Evolutionary conservation across 768 basidiomycete genomes (phyloP).

Genomic region (Rhodotorula sphaerocarpa): DNA sequence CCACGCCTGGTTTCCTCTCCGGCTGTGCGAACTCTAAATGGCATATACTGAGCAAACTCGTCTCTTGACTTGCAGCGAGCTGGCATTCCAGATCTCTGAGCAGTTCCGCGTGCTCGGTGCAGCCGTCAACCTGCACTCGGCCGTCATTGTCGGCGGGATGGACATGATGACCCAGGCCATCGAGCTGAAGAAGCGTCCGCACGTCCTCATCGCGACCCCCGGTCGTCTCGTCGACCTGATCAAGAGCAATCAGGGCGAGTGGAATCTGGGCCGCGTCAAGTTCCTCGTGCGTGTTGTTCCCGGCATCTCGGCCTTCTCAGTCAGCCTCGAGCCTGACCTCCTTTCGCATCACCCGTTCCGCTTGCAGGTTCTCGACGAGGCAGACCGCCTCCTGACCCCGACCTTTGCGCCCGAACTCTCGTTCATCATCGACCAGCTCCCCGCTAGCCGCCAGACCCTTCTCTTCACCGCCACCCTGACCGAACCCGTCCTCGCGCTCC

Average conservation of each 20-base stretch:
- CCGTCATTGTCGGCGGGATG: slow-evolving; percentile 94
- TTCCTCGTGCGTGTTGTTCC: slow-evolving; percentile 58
- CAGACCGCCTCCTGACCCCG: slow-evolving; percentile 78
- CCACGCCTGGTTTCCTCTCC: background rate
- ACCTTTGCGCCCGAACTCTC: slow-evolving; percentile 81
- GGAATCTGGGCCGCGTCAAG: slow-evolving; percentile 74
- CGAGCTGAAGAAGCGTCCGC: slow-evolving; percentile 74
- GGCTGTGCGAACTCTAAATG: background rate
- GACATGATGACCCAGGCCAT: slow-evolving; percentile 92
- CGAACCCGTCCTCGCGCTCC: slow-evolving; percentile 69
- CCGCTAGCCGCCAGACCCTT: slow-evolving; percentile 84
- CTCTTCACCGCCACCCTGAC: slow-evolving; percentile 95
- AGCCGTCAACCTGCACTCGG: slow-evolving; percentile 69
- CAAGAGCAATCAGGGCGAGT: slow-evolving; percentile 59
- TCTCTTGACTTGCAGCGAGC: slow-evolving; percentile 54
- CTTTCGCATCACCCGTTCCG: background rate
- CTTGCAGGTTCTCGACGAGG: slow-evolving; percentile 82
- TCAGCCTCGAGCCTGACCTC: background rate
- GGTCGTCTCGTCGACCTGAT: slow-evolving; percentile 89
- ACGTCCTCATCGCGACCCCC: slow-evolving; percentile 90
- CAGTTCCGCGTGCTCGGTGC: slow-evolving; percentile 87
- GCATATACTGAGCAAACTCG: background rate
- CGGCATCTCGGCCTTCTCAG: background rate
- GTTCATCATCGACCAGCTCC: slow-evolving; percentile 65
- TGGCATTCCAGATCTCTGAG: slow-evolving; percentile 94